A percentile compares a stretch with the other conserved stretches of the same genome.
Conservation (phyloP, 257 asterid species). For the Coffea eugenioides region DNA sequence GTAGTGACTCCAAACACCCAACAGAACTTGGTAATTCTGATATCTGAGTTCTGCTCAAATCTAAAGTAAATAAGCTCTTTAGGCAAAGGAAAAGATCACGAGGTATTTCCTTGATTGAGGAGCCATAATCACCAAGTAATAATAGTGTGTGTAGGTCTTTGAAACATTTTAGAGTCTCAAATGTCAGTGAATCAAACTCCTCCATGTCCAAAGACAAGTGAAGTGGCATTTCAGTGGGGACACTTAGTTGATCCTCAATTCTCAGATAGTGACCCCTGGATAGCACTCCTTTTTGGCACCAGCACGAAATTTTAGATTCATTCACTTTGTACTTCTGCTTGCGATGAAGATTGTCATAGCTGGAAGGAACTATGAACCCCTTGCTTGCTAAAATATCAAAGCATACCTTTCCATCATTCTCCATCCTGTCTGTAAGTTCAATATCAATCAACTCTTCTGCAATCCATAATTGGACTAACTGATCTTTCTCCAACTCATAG, state of each 20-base stretch:
- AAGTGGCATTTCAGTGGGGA: not conserved
- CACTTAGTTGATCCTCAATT: no score
- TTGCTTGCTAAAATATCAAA: not conserved
- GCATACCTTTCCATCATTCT: not conserved
- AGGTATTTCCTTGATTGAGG: not conserved
- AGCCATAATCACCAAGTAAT: not conserved
- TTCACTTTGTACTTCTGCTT: not conserved
- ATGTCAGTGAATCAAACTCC: not conserved
- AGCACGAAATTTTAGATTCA: not conserved
- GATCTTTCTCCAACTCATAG: not conserved
- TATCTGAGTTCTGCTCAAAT: not conserved
- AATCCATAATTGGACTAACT: not conserved
- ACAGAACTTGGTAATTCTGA: not conserved
- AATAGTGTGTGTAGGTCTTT: not conserved
- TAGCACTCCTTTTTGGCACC: not conserved
- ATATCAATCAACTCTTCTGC: not conserved
- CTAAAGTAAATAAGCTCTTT: not conserved
- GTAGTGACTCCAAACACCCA: constrained; percentile 27
- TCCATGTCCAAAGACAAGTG: not conserved
- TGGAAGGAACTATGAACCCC: not conserved
- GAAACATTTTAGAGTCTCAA: not conserved
- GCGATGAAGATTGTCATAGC: not conserved
- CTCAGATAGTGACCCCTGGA: not conserved
- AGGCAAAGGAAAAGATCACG: not conserved
- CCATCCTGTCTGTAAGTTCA: not conserved